Percentiles rank a stretch among this genome's conserved stretches.
phyloP scores from a whole-genome alignment of 768 basidiomycete genomes.

The Imleria badia region DNA sequence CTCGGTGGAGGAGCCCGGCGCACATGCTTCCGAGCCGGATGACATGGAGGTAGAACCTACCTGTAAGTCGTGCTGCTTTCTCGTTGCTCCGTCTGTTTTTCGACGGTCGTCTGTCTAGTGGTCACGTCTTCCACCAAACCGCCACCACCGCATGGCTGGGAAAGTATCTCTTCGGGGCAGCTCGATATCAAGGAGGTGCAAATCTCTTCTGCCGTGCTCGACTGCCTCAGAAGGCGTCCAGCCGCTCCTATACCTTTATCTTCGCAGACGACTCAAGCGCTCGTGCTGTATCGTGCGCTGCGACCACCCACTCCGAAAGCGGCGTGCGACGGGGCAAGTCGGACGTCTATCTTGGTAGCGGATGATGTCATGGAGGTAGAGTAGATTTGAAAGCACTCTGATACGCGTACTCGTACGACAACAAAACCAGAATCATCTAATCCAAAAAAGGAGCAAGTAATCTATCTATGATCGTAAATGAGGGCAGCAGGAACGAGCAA shows the following conservation, averaged over 20 bases:
- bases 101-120: neutral
- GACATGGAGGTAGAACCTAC: conserved; percentile 72
- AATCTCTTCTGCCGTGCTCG: conserved; percentile 47
- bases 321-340: no score
- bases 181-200: conserved; percentile 29
- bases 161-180: conserved; percentile 26
- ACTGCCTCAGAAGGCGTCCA: conserved; percentile 39
- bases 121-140: conserved; percentile 26
- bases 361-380: conserved; percentile 60
- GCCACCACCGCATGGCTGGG: conserved; percentile 24
- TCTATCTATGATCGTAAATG: conserved; percentile 31
- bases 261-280: conserved; percentile 39
- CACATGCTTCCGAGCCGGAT: conserved; percentile 47
- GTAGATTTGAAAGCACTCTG: conserved; percentile 12
- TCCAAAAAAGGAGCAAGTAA: conserved; percentile 16
- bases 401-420: conserved; percentile 18
- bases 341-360: neutral
- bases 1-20: conserved; percentile 43
- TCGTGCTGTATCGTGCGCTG: conserved; percentile 54
- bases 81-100: neutral
- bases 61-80: conserved; percentile 39
- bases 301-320: conserved; percentile 25
- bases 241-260: conserved; percentile 21
- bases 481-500: conserved; percentile 18
- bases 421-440: conserved; percentile 25